phyloP scores from a whole-genome alignment of 768 basidiomycete genomes.

The Pleurotus giganteus region DNA sequence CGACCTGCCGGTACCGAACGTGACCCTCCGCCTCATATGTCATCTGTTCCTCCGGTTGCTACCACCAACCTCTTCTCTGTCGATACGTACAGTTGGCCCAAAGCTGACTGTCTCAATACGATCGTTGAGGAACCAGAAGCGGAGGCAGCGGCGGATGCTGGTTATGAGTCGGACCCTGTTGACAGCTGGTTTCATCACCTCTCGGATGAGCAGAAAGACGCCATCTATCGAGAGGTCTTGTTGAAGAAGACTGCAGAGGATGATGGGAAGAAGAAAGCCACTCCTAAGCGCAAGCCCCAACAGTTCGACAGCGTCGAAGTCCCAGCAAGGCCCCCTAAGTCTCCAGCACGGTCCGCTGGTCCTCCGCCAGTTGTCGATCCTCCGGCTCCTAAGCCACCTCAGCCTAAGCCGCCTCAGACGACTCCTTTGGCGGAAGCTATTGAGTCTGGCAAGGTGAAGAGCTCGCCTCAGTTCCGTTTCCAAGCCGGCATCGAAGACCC shows the following conservation, averaged over 20 bases:
- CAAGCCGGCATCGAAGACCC: slow-evolving; percentile 14
- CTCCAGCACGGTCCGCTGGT: background rate
- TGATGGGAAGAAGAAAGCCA: slow-evolving; percentile 3
- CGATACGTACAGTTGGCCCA: background rate
- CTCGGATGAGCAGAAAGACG: background rate
- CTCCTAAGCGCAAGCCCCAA: slow-evolving; percentile 2
- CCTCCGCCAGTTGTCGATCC: background rate
- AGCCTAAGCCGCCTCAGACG: background rate
- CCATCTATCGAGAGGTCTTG: background rate
- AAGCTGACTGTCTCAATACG: background rate
- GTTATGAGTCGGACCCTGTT: too few species aligned
- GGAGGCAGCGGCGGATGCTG: background rate
- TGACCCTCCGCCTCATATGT: background rate
- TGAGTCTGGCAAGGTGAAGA: background rate
- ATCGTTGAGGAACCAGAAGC: background rate
- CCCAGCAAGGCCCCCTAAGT: slow-evolving; percentile 14
- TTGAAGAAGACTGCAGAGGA: background rate
- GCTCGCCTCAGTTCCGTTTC: slow-evolving; percentile 13
- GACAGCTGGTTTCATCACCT: background rate
- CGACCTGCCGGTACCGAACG: background rate
- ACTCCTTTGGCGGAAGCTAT: background rate
- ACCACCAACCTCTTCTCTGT: background rate
- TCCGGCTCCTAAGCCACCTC: background rate
- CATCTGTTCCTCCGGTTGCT: background rate
- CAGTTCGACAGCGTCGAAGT: background rate